Evolutionary conservation across 441 rosid genomes (phyloP).

Genomic region (Euphorbia celastroides): DNA sequence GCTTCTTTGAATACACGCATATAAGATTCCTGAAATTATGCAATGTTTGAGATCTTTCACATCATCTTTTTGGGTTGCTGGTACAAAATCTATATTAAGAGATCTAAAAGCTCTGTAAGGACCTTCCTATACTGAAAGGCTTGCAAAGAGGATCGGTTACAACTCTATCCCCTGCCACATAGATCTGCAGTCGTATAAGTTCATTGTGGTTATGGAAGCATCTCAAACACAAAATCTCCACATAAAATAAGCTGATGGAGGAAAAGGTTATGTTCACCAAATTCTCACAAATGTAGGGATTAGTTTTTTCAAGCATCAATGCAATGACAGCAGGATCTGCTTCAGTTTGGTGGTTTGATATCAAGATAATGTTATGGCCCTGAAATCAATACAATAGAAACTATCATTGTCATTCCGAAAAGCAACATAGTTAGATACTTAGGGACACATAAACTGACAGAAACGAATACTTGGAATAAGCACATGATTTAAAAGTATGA

Average conservation of each 20-base stretch:
- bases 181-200: conserved; percentile 46
- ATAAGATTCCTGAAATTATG: conserved; percentile 67
- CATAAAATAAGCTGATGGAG: conserved; percentile 17
- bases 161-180: conserved; percentile 97
- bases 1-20: conserved; percentile 94
- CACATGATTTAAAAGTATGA: not conserved
- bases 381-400: conserved; percentile 32
- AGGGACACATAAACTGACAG: not conserved
- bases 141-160: conserved; percentile 93
- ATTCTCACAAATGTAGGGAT: conserved; percentile 61
- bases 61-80: conserved; percentile 15
- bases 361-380: conserved; percentile 85
- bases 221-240: conserved; percentile 19
- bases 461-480: not conserved
- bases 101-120: conserved; percentile 20
- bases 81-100: conserved; percentile 23
- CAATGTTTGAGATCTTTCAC: conserved; percentile 20
- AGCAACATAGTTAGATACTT: not conserved
- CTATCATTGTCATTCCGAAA: conserved; percentile 5
- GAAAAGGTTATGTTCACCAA: conserved; percentile 42
- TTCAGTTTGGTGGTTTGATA: conserved; percentile 97
- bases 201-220: conserved; percentile 21
- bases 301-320: conserved; percentile 71
- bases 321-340: conserved; percentile 97
- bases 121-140: conserved; percentile 99